These are phyloP conservation scores for Pterocarpus macrocarpus DNA, from an alignment of 306 rosid genomes.

Conservation along the genomic window DNA sequence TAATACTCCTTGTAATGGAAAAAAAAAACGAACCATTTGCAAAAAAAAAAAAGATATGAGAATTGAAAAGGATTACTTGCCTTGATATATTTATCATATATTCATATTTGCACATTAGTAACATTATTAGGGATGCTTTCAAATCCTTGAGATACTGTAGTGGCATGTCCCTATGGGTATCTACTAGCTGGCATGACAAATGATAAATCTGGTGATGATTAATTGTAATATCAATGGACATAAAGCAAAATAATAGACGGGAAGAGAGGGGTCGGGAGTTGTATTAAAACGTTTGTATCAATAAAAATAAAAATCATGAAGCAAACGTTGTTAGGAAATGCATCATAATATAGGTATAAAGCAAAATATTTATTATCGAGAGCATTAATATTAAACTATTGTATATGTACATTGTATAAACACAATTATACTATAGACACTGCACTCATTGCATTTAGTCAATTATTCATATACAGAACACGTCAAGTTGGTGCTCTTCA, in stretches of 20 bases:
- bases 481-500: too few relatives aligned
- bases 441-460: too few relatives aligned
- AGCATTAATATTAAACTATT: too few relatives aligned
- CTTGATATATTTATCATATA: too few relatives aligned
- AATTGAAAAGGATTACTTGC: not conserved
- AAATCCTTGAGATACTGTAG: not conserved
- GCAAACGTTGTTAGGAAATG: too few relatives aligned
- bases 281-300: constrained; percentile 41
- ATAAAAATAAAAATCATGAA: too few relatives aligned
- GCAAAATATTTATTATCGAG: too few relatives aligned
- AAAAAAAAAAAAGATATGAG: not conserved
- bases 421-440: too few relatives aligned
- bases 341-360: too few relatives aligned
- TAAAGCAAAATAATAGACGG: not conserved
- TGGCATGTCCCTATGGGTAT: not conserved
- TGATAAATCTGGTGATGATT: not conserved
- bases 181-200: not conserved
- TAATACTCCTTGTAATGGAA: too few relatives aligned
- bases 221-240: not conserved
- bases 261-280: not conserved
- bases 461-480: too few relatives aligned
- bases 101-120: not conserved
- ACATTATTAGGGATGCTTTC: not conserved
- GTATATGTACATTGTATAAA: too few relatives aligned
- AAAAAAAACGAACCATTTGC: not conserved